Evolutionary conservation across 1,284 basidiomycete genomes (phyloP).

Genomic region (Leccinum pseudoinsigne): DNA sequence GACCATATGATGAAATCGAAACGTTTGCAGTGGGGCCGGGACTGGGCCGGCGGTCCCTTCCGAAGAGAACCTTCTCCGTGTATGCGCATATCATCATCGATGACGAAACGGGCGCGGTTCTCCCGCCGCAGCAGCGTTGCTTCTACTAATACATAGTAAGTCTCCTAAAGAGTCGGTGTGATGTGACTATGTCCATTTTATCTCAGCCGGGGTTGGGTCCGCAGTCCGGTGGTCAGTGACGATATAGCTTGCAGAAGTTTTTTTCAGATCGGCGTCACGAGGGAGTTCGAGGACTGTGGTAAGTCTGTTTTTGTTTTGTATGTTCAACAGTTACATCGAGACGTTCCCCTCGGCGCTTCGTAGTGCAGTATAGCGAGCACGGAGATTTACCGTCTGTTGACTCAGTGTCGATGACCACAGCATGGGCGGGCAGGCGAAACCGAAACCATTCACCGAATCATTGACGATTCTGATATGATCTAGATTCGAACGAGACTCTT

Average conservation of each 20-base stretch:
- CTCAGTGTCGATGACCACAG: neutral
- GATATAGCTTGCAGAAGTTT: neutral
- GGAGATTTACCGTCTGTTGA: neutral
- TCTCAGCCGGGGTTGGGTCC: too few species aligned
- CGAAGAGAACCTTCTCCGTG: too few species aligned
- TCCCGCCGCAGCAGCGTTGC: neutral
- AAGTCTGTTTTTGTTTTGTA: neutral
- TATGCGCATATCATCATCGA: neutral
- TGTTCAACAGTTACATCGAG: neutral
- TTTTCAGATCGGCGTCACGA: too few species aligned
- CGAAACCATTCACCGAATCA: neutral
- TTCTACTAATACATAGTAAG: neutral
- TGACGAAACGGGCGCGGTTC: neutral
- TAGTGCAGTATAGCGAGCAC: neutral
- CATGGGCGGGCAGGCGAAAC: neutral
- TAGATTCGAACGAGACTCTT: neutral
- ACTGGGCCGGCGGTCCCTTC: too few species aligned
- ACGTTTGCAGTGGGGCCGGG: too few species aligned
- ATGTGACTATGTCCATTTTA: too few species aligned
- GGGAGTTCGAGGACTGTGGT: too few species aligned
- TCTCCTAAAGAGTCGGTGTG: too few species aligned
- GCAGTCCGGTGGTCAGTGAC: neutral
- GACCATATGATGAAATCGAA: too few species aligned
- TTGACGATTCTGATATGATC: neutral
- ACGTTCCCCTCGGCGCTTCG: neutral